Evolutionary conservation across 306 rosid species (phyloP).

Genomic region (Cicer arietinum): DNA sequence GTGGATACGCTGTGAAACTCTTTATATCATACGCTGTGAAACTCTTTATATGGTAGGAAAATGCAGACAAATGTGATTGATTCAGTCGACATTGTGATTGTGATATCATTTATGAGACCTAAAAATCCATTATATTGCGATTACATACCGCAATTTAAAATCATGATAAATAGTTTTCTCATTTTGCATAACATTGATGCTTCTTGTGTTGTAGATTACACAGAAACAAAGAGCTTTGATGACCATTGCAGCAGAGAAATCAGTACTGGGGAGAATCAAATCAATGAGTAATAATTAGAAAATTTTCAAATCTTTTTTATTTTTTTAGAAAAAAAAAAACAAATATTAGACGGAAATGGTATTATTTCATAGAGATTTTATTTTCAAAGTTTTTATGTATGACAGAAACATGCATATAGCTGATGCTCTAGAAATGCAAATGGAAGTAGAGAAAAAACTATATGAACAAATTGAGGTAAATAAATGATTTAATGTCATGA

Average conservation of each 20-base stretch:
- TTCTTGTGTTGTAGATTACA: slow-evolving; percentile 55
- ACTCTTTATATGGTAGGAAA: too few relatives aligned
- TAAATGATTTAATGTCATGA: slow-evolving; percentile 10
- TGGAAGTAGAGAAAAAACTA: slow-evolving; percentile 80
- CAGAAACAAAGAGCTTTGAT: slow-evolving; percentile 61
- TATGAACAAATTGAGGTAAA: slow-evolving; percentile 86
- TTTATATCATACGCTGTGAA: too few relatives aligned
- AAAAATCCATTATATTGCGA: too few relatives aligned
- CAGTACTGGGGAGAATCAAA: slow-evolving; percentile 56
- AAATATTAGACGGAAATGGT: slow-evolving; percentile 32
- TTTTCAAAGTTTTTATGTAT: slow-evolving; percentile 46
- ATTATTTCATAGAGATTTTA: slow-evolving; percentile 34
- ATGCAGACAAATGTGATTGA: too few relatives aligned
- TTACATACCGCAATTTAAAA: too few relatives aligned
- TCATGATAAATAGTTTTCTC: slow-evolving; percentile 37
- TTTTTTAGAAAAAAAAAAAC: slow-evolving; percentile 6
- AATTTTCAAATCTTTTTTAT: slow-evolving; percentile 38
- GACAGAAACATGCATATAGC: slow-evolving; percentile 70
- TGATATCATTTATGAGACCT: too few relatives aligned
- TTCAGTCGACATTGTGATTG: too few relatives aligned
- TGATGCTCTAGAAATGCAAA: slow-evolving; percentile 83
- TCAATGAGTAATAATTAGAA: slow-evolving; percentile 68
- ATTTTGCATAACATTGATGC: slow-evolving; percentile 20
- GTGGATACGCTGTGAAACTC: too few relatives aligned
- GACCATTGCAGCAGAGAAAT: slow-evolving; percentile 57